Percentiles rank a stretch among this genome's conserved stretches.
Conservation (phyloP, 768 basidiomycete genomes). For the Leccinum disarticulatum region DNA sequence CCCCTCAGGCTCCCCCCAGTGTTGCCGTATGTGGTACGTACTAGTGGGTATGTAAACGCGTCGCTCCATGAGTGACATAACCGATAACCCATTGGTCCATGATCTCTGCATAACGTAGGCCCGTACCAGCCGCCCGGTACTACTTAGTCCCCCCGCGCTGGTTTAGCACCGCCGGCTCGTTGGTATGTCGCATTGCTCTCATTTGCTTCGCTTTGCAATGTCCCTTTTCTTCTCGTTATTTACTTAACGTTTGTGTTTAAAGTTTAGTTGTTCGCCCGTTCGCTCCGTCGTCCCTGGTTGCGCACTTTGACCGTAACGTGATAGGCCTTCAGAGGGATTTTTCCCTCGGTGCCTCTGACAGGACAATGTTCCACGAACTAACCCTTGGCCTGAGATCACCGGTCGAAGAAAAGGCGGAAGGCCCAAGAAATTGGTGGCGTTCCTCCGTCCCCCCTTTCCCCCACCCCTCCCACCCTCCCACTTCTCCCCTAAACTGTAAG, state of each 20-base stretch:
- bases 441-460: background rate
- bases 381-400: constrained; percentile 3
- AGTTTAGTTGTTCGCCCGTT: background rate
- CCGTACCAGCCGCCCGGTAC: background rate
- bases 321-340: background rate
- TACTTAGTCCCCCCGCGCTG: background rate
- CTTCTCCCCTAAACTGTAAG: background rate
- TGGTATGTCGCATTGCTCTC: background rate
- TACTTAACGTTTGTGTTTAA: background rate
- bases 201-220: background rate
- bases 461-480: background rate
- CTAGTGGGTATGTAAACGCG: background rate
- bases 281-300: constrained; percentile 7
- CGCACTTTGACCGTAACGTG: background rate
- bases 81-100: background rate
- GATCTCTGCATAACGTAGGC: background rate
- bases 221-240: background rate
- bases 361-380: background rate
- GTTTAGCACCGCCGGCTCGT: constrained; percentile 7
- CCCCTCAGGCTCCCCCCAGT: background rate
- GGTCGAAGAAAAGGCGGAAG: background rate
- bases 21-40: background rate
- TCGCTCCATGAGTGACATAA: background rate
- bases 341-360: background rate
- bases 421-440: constrained; percentile 3